A percentile compares a stretch with the other conserved stretches of the same genome.
Evolutionary conservation across 495 filamentous ascomycete genomes (phyloP).

Genomic region (Lophiotrema nucula): DNA sequence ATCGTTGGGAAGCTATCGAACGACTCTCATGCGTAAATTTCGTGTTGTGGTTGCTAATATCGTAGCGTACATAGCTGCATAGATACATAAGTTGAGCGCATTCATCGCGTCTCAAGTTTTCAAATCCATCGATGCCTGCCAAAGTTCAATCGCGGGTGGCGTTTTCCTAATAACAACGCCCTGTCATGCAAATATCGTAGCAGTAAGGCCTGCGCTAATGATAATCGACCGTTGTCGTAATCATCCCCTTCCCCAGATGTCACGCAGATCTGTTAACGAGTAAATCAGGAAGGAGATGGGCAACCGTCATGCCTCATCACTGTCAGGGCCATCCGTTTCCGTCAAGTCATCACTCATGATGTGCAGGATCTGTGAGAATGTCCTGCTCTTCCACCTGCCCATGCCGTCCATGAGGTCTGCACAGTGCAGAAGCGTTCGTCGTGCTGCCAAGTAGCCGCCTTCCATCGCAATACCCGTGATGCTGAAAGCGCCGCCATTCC

Average conservation of each 20-base stretch:
- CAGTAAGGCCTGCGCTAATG: no score
- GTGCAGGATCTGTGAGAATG: conserved; percentile 51
- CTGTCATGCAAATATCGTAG: no score
- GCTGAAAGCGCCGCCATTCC: conserved; percentile 51
- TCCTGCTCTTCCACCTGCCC: conserved; percentile 52
- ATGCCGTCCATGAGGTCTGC: conserved; percentile 52
- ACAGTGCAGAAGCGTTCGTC: conserved; percentile 52
- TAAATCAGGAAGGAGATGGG: conserved; percentile 8
- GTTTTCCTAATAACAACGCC: no score
- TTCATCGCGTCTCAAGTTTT: no score
- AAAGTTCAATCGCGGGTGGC: no score
- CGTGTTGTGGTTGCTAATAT: no score
- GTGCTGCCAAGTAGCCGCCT: conserved; percentile 51
- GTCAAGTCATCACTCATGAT: conserved; percentile 57
- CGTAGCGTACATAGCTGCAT: no score
- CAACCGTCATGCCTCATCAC: conserved; percentile 30
- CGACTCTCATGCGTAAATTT: no score
- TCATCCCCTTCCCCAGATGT: conserved; percentile 25
- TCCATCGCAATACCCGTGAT: conserved; percentile 50
- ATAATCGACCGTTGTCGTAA: no score
- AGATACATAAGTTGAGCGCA: no score
- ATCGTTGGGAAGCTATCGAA: no score
- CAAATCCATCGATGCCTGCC: no score
- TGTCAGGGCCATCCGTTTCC: conserved; percentile 42
- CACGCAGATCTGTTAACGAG: conserved; percentile 7